A percentile compares a stretch with the other conserved stretches of the same genome.
These are phyloP conservation scores for Aspergillus arachidicola DNA, from an alignment of 2,329 filamentous ascomycete species.

Conservation along the genomic window DNA sequence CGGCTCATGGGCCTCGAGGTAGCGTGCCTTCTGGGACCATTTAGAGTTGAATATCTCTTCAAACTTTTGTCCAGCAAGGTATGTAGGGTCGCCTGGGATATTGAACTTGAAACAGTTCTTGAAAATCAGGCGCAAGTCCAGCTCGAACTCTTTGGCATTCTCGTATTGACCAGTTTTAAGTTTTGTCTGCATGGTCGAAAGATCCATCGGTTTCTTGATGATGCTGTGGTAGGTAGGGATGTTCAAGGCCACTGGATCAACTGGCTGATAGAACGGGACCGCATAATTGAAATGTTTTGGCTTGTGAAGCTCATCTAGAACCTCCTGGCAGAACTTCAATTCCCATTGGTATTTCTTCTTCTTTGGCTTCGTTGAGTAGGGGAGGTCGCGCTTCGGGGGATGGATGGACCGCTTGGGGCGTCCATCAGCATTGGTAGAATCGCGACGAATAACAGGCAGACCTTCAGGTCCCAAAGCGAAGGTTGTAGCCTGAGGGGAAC, in stretches of 20 bases:
- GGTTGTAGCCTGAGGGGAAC: slow-evolving; percentile 52
- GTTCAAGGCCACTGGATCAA: slow-evolving; percentile 90
- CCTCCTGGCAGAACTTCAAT: slow-evolving; percentile 84
- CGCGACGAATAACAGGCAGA: slow-evolving; percentile 79
- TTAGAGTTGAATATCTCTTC: slow-evolving; percentile 74
- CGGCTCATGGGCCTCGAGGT: slow-evolving; percentile 74
- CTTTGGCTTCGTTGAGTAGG: slow-evolving; percentile 84
- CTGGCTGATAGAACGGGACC: slow-evolving; percentile 76
- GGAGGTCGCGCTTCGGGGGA: slow-evolving; percentile 89
- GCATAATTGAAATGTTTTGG: slow-evolving; percentile 69
- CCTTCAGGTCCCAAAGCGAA: slow-evolving; percentile 80
- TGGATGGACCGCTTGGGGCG: slow-evolving; percentile 93
- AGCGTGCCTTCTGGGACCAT: slow-evolving; percentile 78
- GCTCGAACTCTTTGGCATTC: slow-evolving; percentile 81
- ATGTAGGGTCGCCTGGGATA: slow-evolving; percentile 72
- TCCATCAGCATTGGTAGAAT: slow-evolving; percentile 75
- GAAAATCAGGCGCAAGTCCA: slow-evolving; percentile 80
- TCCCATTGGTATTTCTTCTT: slow-evolving; percentile 88
- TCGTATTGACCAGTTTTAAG: slow-evolving; percentile 77
- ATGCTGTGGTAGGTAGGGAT: slow-evolving; percentile 92
- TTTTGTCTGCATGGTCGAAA: slow-evolving; percentile 78
- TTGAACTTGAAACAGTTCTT: slow-evolving; percentile 94
- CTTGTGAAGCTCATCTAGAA: slow-evolving; percentile 76
- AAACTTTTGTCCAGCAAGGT: slow-evolving; percentile 69
- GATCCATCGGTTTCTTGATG: slow-evolving; percentile 97